phyloP scores from a whole-genome alignment of 805 yeast species.

The Metschnikowia corniflorae region DNA sequence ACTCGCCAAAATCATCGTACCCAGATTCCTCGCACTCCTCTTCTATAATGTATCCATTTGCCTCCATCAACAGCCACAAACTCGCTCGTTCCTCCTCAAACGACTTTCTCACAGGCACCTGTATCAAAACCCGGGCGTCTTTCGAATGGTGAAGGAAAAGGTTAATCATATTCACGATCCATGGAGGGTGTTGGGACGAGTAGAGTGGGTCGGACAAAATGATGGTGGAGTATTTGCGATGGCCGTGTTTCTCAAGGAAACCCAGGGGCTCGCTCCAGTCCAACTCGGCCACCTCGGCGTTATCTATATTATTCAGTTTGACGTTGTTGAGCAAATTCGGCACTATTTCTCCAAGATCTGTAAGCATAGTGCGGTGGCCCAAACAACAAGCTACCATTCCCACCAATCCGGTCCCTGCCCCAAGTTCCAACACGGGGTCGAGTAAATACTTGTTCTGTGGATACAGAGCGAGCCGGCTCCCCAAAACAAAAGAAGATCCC shows the following conservation, averaged over 20 bases:
- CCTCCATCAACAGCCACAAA: conserved; percentile 54
- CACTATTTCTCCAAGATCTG: conserved; percentile 78
- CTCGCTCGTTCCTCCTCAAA: conserved; percentile 61
- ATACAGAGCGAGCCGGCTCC: conserved; percentile 42
- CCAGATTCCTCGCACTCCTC: conserved; percentile 55
- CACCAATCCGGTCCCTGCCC: conserved; percentile 91
- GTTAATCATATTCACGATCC: conserved; percentile 61
- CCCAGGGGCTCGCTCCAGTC: conserved; percentile 74
- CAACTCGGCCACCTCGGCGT: conserved; percentile 46
- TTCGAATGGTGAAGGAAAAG: conserved; percentile 36
- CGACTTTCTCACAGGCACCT: conserved; percentile 69
- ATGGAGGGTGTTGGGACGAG: conserved; percentile 72
- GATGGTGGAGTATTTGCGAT: conserved; percentile 51
- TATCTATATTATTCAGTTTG: conserved; percentile 41
- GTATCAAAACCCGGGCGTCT: conserved; percentile 54
- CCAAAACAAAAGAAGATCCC: conserved; percentile 83
- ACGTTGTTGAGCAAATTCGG: conserved; percentile 63
- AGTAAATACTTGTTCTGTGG: conserved; percentile 15
- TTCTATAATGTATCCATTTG: conserved; percentile 30
- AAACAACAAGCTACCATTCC: conserved; percentile 66
- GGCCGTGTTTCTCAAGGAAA: conserved; percentile 26
- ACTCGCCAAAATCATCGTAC: conserved; percentile 80
- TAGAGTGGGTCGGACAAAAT: conserved; percentile 87
- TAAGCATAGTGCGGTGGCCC: conserved; percentile 51
- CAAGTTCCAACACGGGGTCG: conserved; percentile 63